Percentiles rank a stretch among this genome's conserved stretches.
Evolutionary conservation across 768 basidiomycete genomes (phyloP).

Genomic region (Termitomyces sp.): DNA sequence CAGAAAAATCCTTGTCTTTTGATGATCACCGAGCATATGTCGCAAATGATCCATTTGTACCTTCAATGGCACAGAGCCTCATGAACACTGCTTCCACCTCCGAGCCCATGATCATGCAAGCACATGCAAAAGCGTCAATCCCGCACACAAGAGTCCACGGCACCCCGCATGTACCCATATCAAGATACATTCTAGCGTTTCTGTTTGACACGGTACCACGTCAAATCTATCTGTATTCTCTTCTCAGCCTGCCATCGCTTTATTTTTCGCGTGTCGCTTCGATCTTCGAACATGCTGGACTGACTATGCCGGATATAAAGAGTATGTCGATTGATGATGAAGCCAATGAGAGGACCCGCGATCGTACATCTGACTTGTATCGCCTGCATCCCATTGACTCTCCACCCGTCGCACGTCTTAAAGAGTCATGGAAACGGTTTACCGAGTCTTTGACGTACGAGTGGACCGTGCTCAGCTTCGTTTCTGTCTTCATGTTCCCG

Average conservation of each 20-base stretch:
- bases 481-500: conserved; percentile 17
- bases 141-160: too few species aligned
- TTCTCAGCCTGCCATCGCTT: conserved; percentile 63
- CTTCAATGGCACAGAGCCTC: neutral
- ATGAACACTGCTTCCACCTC: neutral
- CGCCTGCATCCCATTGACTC: too few species aligned
- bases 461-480: conserved; percentile 16
- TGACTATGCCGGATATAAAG: conserved; percentile 65
- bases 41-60: neutral
- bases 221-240: conserved; percentile 12
- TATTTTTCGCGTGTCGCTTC: conserved; percentile 77
- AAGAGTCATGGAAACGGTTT: conserved; percentile 29
- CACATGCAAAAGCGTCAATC: too few species aligned
- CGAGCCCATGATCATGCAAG: neutral
- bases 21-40: neutral
- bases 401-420: conserved; percentile 33
- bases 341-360: neutral
- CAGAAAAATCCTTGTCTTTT: too few species aligned
- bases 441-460: conserved; percentile 17
- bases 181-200: neutral
- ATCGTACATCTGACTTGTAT: neutral
- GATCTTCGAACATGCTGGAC: conserved; percentile 70
- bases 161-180: too few species aligned
- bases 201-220: neutral
- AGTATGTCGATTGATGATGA: conserved; percentile 37